Evolutionary conservation across 306 rosid species (phyloP).

Genomic region (Vachellia pachyceras): DNA sequence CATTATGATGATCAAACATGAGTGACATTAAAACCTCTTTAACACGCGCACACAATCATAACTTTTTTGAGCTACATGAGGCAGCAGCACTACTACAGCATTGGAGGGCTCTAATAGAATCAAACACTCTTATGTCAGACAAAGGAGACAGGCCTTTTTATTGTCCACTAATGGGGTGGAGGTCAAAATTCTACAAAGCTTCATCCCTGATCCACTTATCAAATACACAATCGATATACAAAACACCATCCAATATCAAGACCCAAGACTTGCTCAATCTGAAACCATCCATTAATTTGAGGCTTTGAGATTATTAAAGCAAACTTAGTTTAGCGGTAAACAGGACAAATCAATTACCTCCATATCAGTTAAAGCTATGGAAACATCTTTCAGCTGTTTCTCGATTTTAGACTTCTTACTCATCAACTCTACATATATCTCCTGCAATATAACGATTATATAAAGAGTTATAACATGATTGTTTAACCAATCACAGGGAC

Average conservation of each 20-base stretch:
- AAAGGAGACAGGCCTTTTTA: neutral
- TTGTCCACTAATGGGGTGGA: too few species aligned
- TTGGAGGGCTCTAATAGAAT: neutral
- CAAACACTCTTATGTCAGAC: neutral
- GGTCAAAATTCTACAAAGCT: neutral
- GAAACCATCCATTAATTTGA: neutral
- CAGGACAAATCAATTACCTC: constrained; percentile 59
- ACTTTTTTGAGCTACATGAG: too few species aligned
- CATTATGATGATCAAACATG: neutral
- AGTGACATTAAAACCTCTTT: neutral
- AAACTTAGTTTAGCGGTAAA: neutral
- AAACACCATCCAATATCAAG: neutral
- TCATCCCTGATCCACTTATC: neutral
- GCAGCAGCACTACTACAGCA: too few species aligned
- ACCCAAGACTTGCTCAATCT: too few species aligned
- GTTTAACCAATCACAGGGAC: neutral
- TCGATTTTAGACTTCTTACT: constrained; percentile 61
- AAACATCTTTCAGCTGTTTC: constrained; percentile 61
- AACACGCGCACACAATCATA: neutral
- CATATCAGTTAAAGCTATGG: constrained; percentile 48
- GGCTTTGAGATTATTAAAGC: neutral
- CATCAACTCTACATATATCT: constrained; percentile 50
- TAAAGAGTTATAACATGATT: constrained; percentile 1
- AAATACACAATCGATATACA: neutral
- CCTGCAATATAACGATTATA: constrained; percentile 46